Percentiles rank a stretch among this genome's conserved stretches.
Conservation (phyloP, 179 eudicot genomes). For the Beta lomatogona region DNA sequence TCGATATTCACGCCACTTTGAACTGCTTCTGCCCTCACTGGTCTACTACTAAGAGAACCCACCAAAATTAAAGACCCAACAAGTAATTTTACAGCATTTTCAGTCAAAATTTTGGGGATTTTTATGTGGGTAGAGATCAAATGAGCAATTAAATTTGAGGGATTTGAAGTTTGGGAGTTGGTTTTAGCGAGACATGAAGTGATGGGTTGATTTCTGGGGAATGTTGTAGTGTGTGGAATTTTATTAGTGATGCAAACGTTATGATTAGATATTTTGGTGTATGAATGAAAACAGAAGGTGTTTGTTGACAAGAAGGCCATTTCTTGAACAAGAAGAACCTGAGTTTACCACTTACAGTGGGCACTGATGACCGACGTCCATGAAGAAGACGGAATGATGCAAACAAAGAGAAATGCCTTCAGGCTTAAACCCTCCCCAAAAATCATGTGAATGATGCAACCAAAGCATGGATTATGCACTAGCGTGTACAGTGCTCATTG, state of each 20-base stretch:
- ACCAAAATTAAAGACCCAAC: slow-evolving; percentile 67
- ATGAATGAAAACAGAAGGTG: slow-evolving; percentile 4
- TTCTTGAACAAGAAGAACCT: background rate
- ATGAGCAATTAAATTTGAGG: slow-evolving; percentile 10
- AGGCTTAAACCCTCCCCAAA: too few species aligned
- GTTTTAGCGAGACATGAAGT: slow-evolving; percentile 1
- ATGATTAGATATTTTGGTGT: background rate
- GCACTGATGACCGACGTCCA: slow-evolving; percentile 1
- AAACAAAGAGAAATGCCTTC: too few species aligned
- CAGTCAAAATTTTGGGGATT: slow-evolving; percentile 35
- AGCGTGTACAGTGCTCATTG: too few species aligned
- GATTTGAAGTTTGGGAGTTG: slow-evolving; percentile 10
- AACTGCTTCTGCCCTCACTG: slow-evolving; percentile 45
- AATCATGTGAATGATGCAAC: too few species aligned
- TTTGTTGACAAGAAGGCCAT: slow-evolving; percentile 28
- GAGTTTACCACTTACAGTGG: background rate
- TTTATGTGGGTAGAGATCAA: slow-evolving; percentile 30
- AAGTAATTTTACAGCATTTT: slow-evolving; percentile 47
- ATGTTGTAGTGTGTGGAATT: background rate
- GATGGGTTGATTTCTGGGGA: slow-evolving; percentile 5
- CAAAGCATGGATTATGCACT: too few species aligned
- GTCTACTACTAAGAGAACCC: slow-evolving; percentile 43
- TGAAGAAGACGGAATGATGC: background rate
- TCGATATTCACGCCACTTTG: slow-evolving; percentile 38
- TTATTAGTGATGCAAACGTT: background rate